These are phyloP conservation scores for Cystobasidium pallidum DNA, from an alignment of 1,284 basidiomycete genomes.

Conservation along the genomic window DNA sequence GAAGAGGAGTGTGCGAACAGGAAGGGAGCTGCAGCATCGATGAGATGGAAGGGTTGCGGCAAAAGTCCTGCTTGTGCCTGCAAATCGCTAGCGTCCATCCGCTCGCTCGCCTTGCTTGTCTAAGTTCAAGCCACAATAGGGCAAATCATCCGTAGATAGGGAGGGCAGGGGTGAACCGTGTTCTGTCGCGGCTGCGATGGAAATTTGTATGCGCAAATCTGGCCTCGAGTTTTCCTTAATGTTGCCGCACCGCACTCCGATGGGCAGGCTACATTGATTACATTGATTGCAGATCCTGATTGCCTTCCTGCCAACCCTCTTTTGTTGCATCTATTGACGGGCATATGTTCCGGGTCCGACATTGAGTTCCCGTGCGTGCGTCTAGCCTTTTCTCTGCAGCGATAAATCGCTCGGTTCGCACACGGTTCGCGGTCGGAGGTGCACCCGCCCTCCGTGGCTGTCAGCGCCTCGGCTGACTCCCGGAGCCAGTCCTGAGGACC, in stretches of 20 bases:
- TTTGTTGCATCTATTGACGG: not conserved
- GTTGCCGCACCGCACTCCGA: not conserved
- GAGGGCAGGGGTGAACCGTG: conserved; percentile 3
- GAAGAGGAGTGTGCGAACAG: no score
- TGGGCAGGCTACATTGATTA: not conserved
- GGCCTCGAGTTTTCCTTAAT: no score
- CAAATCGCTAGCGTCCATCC: not conserved
- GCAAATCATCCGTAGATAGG: conserved; percentile 16
- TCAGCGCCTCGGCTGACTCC: not conserved
- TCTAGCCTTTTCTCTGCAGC: not conserved
- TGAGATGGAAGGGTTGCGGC: not conserved
- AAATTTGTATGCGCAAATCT: no score
- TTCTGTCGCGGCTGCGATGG: not conserved
- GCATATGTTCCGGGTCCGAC: not conserved
- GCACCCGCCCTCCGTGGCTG: not conserved
- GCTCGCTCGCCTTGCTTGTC: not conserved
- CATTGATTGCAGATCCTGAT: not conserved
- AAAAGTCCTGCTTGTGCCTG: not conserved
- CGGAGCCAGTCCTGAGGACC: not conserved
- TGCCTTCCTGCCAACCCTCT: no score
- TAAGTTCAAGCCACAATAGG: not conserved
- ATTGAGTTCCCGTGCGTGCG: not conserved
- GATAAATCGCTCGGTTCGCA: not conserved
- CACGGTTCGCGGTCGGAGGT: not conserved
- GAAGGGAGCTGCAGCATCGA: no score